Evolutionary conservation across 2,329 filamentous ascomycete genomes (phyloP).

Genomic region (Orbilia javanica): DNA sequence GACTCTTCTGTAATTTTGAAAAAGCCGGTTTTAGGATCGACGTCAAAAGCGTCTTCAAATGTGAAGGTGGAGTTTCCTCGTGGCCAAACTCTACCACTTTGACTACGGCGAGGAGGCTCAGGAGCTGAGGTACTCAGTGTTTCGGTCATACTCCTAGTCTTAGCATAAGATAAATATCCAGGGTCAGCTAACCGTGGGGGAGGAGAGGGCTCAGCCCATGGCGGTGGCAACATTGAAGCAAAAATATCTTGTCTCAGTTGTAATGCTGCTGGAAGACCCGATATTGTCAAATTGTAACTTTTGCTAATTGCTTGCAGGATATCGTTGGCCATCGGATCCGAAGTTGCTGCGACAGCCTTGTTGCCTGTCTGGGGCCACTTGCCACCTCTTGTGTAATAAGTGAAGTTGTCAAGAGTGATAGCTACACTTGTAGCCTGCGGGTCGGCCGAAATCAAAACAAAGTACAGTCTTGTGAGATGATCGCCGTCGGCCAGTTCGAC

Average conservation of each 20-base stretch:
- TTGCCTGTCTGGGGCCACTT: slow-evolving; percentile 48
- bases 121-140: not conserved
- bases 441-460: slow-evolving; percentile 32
- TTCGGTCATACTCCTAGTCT: too few relatives aligned
- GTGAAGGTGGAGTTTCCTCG: slow-evolving; percentile 30
- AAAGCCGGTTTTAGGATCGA: slow-evolving; percentile 25
- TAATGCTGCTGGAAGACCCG: not conserved
- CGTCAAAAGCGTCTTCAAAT: slow-evolving; percentile 3
- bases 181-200: too few relatives aligned
- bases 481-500: slow-evolving; percentile 40
- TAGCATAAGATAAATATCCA: too few relatives aligned
- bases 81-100: not conserved
- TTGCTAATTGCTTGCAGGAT: slow-evolving; percentile 25
- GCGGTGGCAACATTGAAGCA: too few relatives aligned
- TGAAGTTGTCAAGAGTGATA: slow-evolving; percentile 43
- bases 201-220: too few relatives aligned
- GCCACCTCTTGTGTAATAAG: slow-evolving; percentile 39
- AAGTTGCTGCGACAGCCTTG: slow-evolving; percentile 8
- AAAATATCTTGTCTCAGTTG: not conserved
- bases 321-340: slow-evolving; percentile 21
- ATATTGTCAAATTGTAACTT: not conserved
- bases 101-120: not conserved
- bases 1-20: slow-evolving; percentile 5
- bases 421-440: slow-evolving; percentile 17
- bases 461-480: slow-evolving; percentile 40